These are phyloP conservation scores for Xylariales sp. DNA, from an alignment of 2,329 filamentous ascomycete genomes.

Conservation along the genomic window DNA sequence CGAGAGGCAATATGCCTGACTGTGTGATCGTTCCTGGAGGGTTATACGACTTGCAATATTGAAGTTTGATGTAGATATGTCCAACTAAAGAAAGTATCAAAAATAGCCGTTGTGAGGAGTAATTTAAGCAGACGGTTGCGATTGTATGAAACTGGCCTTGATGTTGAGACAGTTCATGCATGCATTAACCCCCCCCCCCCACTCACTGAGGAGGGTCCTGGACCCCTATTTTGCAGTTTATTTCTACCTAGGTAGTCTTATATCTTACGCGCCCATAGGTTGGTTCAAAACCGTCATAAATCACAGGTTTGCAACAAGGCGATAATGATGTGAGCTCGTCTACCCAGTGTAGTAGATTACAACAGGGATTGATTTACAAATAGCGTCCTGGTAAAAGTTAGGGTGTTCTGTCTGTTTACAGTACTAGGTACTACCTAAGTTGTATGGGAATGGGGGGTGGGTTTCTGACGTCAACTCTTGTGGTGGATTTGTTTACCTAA, in stretches of 20 bases:
- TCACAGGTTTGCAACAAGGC: no score
- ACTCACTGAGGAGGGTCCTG: neutral
- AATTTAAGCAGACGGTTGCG: neutral
- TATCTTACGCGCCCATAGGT: no score
- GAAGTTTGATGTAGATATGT: neutral
- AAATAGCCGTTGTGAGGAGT: neutral
- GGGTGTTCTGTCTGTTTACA: no score
- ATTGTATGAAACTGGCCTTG: neutral
- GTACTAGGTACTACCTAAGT: no score
- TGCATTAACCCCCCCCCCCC: neutral
- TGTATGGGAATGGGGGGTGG: no score
- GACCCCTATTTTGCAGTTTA: conserved; percentile 6
- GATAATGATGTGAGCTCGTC: no score
- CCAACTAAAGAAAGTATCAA: no score
- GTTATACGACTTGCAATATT: neutral
- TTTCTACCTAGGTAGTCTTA: neutral
- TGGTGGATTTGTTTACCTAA: neutral
- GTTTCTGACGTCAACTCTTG: neutral
- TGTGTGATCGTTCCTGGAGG: conserved; percentile 2
- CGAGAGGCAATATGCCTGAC: neutral
- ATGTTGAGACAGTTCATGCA: neutral
- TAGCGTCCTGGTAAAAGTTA: no score
- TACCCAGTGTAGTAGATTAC: no score
- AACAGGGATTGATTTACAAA: no score
- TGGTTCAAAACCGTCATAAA: no score